Conservation (phyloP, 2,329 filamentous ascomycete species). For the Exophiala alcalophila region DNA sequence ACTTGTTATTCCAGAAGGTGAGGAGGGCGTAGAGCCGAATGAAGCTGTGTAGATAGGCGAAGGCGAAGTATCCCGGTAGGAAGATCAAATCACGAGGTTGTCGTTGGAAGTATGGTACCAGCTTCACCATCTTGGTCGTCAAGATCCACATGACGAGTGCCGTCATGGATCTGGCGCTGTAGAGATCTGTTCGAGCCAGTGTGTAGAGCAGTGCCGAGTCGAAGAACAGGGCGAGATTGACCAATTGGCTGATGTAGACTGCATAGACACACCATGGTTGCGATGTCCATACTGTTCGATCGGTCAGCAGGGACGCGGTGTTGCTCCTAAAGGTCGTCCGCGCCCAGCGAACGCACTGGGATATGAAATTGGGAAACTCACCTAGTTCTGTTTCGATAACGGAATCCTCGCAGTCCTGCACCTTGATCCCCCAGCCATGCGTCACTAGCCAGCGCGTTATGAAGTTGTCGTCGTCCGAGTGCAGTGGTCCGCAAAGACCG, state of each 20-base stretch:
- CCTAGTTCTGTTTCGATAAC: constrained; percentile 55
- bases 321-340: constrained; percentile 60
- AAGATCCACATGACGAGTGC: constrained; percentile 48
- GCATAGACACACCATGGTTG: constrained; percentile 56
- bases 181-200: constrained; percentile 30
- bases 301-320: constrained; percentile 45
- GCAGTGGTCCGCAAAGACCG: constrained; percentile 45
- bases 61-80: constrained; percentile 51
- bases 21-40: constrained; percentile 57
- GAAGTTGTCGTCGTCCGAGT: constrained; percentile 62
- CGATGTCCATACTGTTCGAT: constrained; percentile 39
- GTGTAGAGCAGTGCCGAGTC: constrained; percentile 46
- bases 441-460: constrained; percentile 54
- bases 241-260: constrained; percentile 54
- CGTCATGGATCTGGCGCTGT: constrained; percentile 24
- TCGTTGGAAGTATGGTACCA: constrained; percentile 51
- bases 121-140: constrained; percentile 57
- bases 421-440: constrained; percentile 52
- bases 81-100: constrained; percentile 53
- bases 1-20: constrained; percentile 50
- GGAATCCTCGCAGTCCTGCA: constrained; percentile 52
- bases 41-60: constrained; percentile 57
- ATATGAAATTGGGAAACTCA: constrained; percentile 45
- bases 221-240: constrained; percentile 56
- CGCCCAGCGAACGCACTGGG: constrained; percentile 57